Evolutionary conservation across 2,329 filamentous ascomycete species (phyloP).

Genomic region (Mollisia scopiformis): DNA sequence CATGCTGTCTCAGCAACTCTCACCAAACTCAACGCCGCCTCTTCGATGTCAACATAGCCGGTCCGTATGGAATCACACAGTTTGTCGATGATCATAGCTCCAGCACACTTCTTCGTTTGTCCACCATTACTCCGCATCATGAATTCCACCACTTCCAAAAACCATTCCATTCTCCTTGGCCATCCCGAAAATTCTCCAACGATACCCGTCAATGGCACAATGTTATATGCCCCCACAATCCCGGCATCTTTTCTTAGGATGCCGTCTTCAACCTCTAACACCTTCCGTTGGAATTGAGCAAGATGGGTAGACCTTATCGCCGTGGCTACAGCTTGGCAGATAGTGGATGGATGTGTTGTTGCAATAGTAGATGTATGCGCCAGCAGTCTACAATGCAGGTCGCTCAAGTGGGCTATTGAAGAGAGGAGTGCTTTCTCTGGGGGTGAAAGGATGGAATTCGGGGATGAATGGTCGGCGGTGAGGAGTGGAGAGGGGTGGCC

Average conservation of each 20-base stretch:
- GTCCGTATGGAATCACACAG: conserved; percentile 79
- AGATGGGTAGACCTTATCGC: conserved; percentile 77
- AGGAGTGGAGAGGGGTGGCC: conserved; percentile 92
- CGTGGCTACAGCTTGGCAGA: conserved; percentile 86
- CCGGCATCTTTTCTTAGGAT: conserved; percentile 77
- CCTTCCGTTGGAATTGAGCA: conserved; percentile 77
- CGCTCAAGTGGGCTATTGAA: conserved; percentile 76
- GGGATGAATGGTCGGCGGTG: conserved; percentile 52
- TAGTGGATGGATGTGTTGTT: conserved; percentile 73
- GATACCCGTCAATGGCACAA: conserved; percentile 86
- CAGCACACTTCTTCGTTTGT: conserved; percentile 53
- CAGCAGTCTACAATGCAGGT: conserved; percentile 75
- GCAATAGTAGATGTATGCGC: conserved; percentile 68
- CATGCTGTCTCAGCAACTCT: conserved; percentile 83
- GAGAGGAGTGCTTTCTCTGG: conserved; percentile 82
- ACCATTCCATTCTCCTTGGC: conserved; percentile 83
- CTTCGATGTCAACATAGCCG: conserved; percentile 85
- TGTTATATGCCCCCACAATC: conserved; percentile 88
- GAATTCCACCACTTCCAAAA: conserved; percentile 73
- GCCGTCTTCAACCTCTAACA: conserved; percentile 80
- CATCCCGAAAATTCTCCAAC: conserved; percentile 86
- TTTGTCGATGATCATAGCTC: conserved; percentile 76
- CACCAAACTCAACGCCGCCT: conserved; percentile 73
- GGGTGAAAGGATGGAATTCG: conserved; percentile 63
- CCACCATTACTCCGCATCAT: conserved; percentile 52